Conservation (phyloP, 179 eudicot genomes). For the Actinidia chinensis region DNA sequence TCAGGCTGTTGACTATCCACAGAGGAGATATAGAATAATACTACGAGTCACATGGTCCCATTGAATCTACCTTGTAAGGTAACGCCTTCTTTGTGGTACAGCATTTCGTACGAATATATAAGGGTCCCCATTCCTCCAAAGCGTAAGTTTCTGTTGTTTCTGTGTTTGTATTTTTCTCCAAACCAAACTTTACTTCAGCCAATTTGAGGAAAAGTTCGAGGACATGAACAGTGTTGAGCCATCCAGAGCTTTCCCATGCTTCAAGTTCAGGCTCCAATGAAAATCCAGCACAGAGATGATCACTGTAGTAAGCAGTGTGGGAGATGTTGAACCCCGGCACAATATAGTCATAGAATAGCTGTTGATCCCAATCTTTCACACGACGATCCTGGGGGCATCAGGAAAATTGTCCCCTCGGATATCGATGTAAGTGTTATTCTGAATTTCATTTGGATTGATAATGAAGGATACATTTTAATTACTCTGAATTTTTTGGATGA, state of each 20-base stretch:
- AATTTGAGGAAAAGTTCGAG: slow-evolving; percentile 96
- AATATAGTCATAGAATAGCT: slow-evolving; percentile 35
- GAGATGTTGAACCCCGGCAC: slow-evolving; percentile 40
- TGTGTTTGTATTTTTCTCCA: not conserved
- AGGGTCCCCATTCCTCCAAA: not conserved
- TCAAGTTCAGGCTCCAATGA: slow-evolving; percentile 55
- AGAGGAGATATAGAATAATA: slow-evolving; percentile 85
- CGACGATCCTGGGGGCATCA: slow-evolving; percentile 68
- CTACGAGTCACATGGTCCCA: slow-evolving; percentile 90
- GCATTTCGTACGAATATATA: not conserved
- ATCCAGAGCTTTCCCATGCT: slow-evolving; percentile 40
- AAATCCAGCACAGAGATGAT: slow-evolving; percentile 31
- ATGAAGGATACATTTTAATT: not conserved
- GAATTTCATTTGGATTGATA: not conserved
- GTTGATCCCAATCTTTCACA: slow-evolving; percentile 49
- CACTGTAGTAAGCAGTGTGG: slow-evolving; percentile 29
- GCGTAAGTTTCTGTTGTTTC: not conserved
- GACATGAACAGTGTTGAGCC: slow-evolving; percentile 61
- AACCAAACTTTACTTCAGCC: slow-evolving; percentile 44
- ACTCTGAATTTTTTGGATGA: too few species aligned
- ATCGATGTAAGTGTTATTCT: slow-evolving; percentile 68
- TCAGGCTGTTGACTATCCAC: slow-evolving; percentile 80
- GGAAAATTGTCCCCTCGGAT: slow-evolving; percentile 82
- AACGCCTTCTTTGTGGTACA: slow-evolving; percentile 14
- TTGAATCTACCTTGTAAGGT: slow-evolving; percentile 97